Percentiles rank a stretch among this genome's conserved stretches.
These are phyloP conservation scores for Chaetomiaceae sp. DNA, from an alignment of 2,329 filamentous ascomycete species.

Conservation along the genomic window DNA sequence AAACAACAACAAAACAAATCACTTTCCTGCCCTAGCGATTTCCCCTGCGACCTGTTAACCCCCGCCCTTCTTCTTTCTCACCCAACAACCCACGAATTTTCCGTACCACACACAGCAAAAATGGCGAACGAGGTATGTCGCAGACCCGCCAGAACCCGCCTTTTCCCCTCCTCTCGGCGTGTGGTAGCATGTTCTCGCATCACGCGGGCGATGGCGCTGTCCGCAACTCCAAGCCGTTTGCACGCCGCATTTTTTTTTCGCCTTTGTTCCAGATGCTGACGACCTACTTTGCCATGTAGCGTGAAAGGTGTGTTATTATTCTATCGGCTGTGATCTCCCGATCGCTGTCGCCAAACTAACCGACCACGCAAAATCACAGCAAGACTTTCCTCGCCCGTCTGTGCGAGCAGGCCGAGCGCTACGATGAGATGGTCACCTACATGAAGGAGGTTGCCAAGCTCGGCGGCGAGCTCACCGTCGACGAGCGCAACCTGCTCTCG, in stretches of 20 bases:
- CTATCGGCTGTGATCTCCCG: not conserved
- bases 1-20: slow-evolving; percentile 23
- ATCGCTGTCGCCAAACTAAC: slow-evolving; percentile 19
- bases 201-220: slow-evolving; percentile 3
- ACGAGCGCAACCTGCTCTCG: slow-evolving; percentile 97
- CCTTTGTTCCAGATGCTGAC: slow-evolving; percentile 27
- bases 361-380: slow-evolving; percentile 48
- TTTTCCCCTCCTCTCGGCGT: slow-evolving; percentile 13
- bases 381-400: slow-evolving; percentile 99
- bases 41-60: slow-evolving; percentile 5
- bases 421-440: slow-evolving; percentile 99
- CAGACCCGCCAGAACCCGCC: slow-evolving; percentile 9
- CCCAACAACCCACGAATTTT: slow-evolving; percentile 11
- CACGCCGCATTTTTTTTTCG: no score
- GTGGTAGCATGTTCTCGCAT: slow-evolving; percentile 11
- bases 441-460: slow-evolving; percentile 99
- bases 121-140: slow-evolving; percentile 32
- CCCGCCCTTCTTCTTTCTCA: slow-evolving; percentile 5
- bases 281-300: slow-evolving; percentile 19
- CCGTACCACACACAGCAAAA: slow-evolving; percentile 20
- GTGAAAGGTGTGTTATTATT: slow-evolving; percentile 29
- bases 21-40: slow-evolving; percentile 6
- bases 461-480: slow-evolving; percentile 76
- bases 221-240: not conserved
- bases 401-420: slow-evolving; percentile 99